Conservation (phyloP, 2,329 filamentous ascomycete species). For the Botrytis fabae region DNA sequence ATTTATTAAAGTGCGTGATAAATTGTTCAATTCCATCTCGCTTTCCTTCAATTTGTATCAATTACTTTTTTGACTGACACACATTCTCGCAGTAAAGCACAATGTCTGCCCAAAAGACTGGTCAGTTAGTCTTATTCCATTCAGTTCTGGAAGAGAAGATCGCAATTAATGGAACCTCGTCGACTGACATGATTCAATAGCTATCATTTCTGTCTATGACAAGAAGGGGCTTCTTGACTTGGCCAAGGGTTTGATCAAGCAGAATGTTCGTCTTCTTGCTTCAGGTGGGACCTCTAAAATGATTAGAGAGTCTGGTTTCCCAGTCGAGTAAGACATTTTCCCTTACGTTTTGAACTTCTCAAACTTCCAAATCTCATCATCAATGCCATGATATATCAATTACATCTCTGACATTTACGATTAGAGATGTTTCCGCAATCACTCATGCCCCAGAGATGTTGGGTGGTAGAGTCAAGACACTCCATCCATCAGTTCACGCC, state of each 20-base stretch:
- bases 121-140: slow-evolving; percentile 26
- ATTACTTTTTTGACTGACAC: background rate
- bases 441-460: slow-evolving; percentile 98
- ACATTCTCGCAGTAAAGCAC: background rate
- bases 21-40: background rate
- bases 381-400: background rate
- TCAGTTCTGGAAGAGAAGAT: slow-evolving; percentile 3
- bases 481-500: slow-evolving; percentile 79
- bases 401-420: background rate
- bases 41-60: background rate
- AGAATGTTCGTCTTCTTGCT: slow-evolving; percentile 88
- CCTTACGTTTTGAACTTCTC: slow-evolving; percentile 39
- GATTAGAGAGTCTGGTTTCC: slow-evolving; percentile 94
- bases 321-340: slow-evolving; percentile 70
- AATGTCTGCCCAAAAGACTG: slow-evolving; percentile 32
- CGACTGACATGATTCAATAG: slow-evolving; percentile 45
- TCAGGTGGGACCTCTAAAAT: slow-evolving; percentile 94
- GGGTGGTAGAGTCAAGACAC: slow-evolving; percentile 87
- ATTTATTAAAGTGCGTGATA: slow-evolving; percentile 6
- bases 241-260: slow-evolving; percentile 83
- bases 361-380: background rate
- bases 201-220: slow-evolving; percentile 97
- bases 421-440: slow-evolving; percentile 95
- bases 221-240: slow-evolving; percentile 95
- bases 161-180: background rate